A percentile compares a stretch with the other conserved stretches of the same genome.
Evolutionary conservation across 768 basidiomycete species (phyloP).

Genomic region (Leccinellum rugosiceps): DNA sequence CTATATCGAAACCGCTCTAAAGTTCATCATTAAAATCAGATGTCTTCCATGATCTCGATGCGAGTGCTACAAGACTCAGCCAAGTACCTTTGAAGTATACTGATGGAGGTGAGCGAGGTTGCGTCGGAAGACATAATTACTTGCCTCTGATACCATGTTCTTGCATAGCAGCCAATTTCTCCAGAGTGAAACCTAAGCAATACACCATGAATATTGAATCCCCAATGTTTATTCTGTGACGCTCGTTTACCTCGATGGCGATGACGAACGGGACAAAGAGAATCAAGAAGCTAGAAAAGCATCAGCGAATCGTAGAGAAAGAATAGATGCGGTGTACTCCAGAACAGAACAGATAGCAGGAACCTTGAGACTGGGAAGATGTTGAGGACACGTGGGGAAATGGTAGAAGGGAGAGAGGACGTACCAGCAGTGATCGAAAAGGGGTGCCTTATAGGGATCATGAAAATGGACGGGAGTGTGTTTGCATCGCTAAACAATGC

Average conservation of each 20-base stretch:
- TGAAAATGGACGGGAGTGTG: slow-evolving; percentile 89
- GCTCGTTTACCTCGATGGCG: slow-evolving; percentile 71
- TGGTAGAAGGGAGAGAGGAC: slow-evolving; percentile 12
- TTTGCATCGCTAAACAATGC: slow-evolving; percentile 77
- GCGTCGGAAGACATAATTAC: background rate
- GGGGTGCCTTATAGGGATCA: slow-evolving; percentile 87
- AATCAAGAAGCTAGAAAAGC: slow-evolving; percentile 56
- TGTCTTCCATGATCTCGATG: slow-evolving; percentile 7
- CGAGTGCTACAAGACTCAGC: slow-evolving; percentile 40
- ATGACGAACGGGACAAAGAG: slow-evolving; percentile 77
- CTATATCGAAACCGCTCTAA: slow-evolving; percentile 90
- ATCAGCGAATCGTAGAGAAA: background rate
- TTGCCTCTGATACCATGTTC: slow-evolving; percentile 89
- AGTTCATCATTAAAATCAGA: slow-evolving; percentile 9
- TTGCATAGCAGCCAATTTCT: slow-evolving; percentile 93
- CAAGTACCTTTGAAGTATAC: slow-evolving; percentile 86
- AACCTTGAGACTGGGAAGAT: slow-evolving; percentile 70
- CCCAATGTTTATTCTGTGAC: slow-evolving; percentile 55
- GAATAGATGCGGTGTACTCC: slow-evolving; percentile 45
- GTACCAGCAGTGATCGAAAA: slow-evolving; percentile 94
- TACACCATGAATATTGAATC: slow-evolving; percentile 80
- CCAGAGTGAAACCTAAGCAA: slow-evolving; percentile 82
- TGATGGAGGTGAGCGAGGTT: slow-evolving; percentile 26
- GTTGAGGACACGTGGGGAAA: background rate
- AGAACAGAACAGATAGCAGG: slow-evolving; percentile 87